Percentiles rank a stretch among this genome's conserved stretches.
Evolutionary conservation across 768 basidiomycete species (phyloP).

Genomic region (Lentinula guzmanii): DNA sequence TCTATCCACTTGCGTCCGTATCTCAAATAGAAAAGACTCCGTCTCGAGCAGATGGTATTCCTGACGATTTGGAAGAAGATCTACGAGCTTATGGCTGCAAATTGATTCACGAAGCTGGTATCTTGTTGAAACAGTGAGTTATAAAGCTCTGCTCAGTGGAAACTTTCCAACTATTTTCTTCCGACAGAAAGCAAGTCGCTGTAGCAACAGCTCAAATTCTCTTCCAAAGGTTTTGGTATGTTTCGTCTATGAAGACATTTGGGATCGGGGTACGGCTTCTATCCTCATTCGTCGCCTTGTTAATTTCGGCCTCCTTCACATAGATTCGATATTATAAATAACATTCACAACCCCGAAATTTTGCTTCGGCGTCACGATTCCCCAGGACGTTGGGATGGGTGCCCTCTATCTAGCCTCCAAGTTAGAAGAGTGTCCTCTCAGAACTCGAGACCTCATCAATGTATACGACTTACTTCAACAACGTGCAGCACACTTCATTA

Average conservation of each 20-base stretch:
- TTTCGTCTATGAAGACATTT: slow-evolving; percentile 91
- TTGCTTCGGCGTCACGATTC: neutral
- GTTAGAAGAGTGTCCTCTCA: slow-evolving; percentile 84
- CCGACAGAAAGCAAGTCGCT: slow-evolving; percentile 84
- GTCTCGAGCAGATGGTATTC: slow-evolving; percentile 77
- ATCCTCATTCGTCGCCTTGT: slow-evolving; percentile 3
- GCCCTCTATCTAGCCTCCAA: slow-evolving; percentile 85
- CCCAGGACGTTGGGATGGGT: slow-evolving; percentile 85
- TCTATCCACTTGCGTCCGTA: slow-evolving; percentile 81
- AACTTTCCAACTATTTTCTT: neutral
- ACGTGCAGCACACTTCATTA: slow-evolving; percentile 51
- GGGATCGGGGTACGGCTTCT: slow-evolving; percentile 72
- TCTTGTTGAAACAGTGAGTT: slow-evolving; percentile 81
- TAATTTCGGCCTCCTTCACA: slow-evolving; percentile 4
- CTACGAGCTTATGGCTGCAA: slow-evolving; percentile 89
- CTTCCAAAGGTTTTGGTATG: slow-evolving; percentile 96
- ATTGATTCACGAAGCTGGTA: slow-evolving; percentile 91
- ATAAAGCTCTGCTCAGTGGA: neutral
- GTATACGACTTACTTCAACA: slow-evolving; percentile 88
- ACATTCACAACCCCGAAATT: neutral
- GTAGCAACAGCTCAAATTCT: slow-evolving; percentile 95
- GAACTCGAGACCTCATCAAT: slow-evolving; percentile 93
- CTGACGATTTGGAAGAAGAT: slow-evolving; percentile 78
- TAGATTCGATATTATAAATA: neutral
- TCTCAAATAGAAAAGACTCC: slow-evolving; percentile 76